Evolutionary conservation across 768 basidiomycete genomes (phyloP), one percentile per base, ranked within the genome.

Genomic region (Hericium rajendrae): DNA sequence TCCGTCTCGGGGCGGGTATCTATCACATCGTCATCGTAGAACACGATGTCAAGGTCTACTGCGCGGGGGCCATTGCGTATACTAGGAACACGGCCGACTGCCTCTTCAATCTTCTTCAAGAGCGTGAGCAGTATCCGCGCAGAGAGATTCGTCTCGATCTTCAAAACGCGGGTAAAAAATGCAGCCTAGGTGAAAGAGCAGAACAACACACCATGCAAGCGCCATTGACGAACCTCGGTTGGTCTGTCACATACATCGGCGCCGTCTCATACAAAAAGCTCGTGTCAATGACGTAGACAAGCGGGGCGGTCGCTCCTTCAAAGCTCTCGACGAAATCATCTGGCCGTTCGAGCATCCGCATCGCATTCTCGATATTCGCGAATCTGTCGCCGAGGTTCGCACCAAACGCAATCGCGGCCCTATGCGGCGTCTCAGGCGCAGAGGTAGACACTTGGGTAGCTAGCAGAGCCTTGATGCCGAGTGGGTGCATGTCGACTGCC

Each of bases 221-320:
- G 61, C 90, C 88, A 65, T 97, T 99, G 58, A 88, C 79, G 71
- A 97, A 98, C 38, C 76, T 73, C 12, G 86, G 88, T 68, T 99
- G 97, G 57, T 97, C 86, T 11, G 81, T 81, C 46, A 95, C 87
- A 68, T 99, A 98, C 97, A 99, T 98, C 0, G 97, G 91, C 11
- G 85, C 77, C 18, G 88, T 94, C 71, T 97, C 88, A 67, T 97
- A 98, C 73, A 97, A 67, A 71, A 93, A 90, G 66, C 91, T 93
- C 1, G 91, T 94, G 63, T 90, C 78, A 20, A 84, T 69, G 28
- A 95, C 74, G 15, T 65, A 66, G 2, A 77, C 68, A 26, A 62
- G 62, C 0, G 68, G 60, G 0, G 22, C 18, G 12, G 75, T 24
- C 18, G 9, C n/a, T 4, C 62, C 52, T 9, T 15, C 26, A 54